These are phyloP conservation scores for Mucor mucedo DNA, from an alignment of 371 early-diverging fungal genomes.

Conservation along the genomic window DNA sequence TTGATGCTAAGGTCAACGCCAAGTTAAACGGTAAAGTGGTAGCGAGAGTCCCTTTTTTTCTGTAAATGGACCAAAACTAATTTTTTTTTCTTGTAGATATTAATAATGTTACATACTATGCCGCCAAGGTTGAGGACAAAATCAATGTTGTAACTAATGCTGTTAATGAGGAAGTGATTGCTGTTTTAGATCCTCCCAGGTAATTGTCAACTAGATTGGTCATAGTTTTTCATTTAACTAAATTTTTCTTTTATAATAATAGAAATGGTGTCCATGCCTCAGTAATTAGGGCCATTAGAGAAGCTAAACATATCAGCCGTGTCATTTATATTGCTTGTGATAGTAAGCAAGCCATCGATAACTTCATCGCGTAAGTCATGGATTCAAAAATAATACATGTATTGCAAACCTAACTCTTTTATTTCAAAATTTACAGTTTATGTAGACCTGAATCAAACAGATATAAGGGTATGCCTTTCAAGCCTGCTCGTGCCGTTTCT, in stretches of 20 bases:
- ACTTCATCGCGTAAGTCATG: slow-evolving; percentile 64
- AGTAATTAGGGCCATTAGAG: slow-evolving; percentile 72
- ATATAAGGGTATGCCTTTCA: slow-evolving; percentile 66
- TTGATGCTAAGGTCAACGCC: slow-evolving; percentile 75
- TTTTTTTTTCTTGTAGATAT: slow-evolving; percentile 31
- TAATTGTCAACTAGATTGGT: slow-evolving; percentile 7
- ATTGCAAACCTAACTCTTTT: no score
- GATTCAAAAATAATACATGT: no score
- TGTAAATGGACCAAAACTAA: not conserved
- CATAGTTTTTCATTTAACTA: not conserved
- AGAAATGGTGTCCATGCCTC: slow-evolving; percentile 65
- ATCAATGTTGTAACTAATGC: slow-evolving; percentile 51
- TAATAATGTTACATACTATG: slow-evolving; percentile 63
- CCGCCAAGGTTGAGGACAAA: slow-evolving; percentile 70
- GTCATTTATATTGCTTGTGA: slow-evolving; percentile 83
- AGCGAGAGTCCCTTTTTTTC: not conserved
- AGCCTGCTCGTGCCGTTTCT: slow-evolving; percentile 62
- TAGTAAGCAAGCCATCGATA: slow-evolving; percentile 63
- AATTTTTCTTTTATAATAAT: not conserved
- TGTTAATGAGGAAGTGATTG: slow-evolving; percentile 51
- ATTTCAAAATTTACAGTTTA: slow-evolving; percentile 4
- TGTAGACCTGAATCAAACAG: slow-evolving; percentile 70
- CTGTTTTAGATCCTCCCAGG: slow-evolving; percentile 86
- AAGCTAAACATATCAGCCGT: slow-evolving; percentile 57
- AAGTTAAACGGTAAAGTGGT: slow-evolving; percentile 51